These are phyloP conservation scores for Cadophora malorum DNA, from an alignment of 2,329 filamentous ascomycete genomes.

Conservation along the genomic window DNA sequence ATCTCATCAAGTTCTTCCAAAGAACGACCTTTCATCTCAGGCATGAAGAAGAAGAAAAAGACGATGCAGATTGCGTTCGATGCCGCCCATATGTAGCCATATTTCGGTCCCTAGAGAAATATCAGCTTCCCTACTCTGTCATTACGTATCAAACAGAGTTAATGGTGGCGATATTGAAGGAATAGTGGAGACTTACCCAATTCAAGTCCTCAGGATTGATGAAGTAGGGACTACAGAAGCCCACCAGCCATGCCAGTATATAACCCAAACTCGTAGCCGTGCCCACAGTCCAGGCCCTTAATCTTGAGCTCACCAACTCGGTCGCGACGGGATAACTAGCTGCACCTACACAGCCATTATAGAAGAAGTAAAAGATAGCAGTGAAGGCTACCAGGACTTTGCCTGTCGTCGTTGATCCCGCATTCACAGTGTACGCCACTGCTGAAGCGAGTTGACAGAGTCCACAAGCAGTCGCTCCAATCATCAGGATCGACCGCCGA, in stretches of 20 bases:
- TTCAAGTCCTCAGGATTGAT: conserved; percentile 48
- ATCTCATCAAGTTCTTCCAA: conserved; percentile 50
- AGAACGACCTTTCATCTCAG: conserved; percentile 47
- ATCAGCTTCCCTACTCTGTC: conserved; percentile 28
- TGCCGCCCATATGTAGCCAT: conserved; percentile 49
- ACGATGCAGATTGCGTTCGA: conserved; percentile 46
- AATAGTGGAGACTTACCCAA: conserved; percentile 39
- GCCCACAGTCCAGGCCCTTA: conserved; percentile 52
- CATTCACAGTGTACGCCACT: conserved; percentile 44
- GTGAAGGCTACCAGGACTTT: conserved; percentile 46
- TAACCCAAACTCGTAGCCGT: conserved; percentile 51
- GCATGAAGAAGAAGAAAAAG: conserved; percentile 49
- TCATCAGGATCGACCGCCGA: conserved; percentile 45
- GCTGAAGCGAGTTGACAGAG: conserved; percentile 46
- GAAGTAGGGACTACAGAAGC: conserved; percentile 45
- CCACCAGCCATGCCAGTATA: conserved; percentile 47
- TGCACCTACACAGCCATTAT: conserved; percentile 44
- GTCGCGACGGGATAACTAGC: conserved; percentile 32
- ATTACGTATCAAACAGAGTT: too few species aligned
- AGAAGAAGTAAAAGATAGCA: conserved; percentile 46
- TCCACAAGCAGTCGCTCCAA: conserved; percentile 45
- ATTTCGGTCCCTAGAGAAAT: conserved; percentile 45
- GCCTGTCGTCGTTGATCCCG: conserved; percentile 37
- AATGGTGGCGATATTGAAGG: too few species aligned
- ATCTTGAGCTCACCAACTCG: conserved; percentile 50